A percentile compares a stretch with the other conserved stretches of the same genome.
phyloP scores from a whole-genome alignment of 352 stramenopile species.

The Phytophthora sojae region DNA sequence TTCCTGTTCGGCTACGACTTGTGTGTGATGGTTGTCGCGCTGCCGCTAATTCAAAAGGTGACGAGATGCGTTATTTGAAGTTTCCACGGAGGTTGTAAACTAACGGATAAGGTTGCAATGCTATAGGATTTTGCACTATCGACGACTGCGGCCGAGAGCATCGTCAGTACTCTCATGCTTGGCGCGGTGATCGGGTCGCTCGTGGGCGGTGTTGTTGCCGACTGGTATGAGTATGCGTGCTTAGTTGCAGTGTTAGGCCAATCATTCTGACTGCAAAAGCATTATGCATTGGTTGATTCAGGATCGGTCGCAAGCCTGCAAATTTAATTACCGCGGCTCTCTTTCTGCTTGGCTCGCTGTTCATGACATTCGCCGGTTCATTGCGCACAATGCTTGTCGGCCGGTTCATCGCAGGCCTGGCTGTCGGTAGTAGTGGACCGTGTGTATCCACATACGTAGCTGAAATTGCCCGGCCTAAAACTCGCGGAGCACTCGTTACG shows the following conservation, averaged over 20 bases:
- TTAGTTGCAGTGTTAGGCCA: neutral
- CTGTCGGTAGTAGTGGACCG: conserved; percentile 67
- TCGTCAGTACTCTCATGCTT: conserved; percentile 79
- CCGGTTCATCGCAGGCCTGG: conserved; percentile 69
- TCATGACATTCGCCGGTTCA: conserved; percentile 72
- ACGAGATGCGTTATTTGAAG: neutral
- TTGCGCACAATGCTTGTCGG: conserved; percentile 62
- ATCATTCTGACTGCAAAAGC: neutral
- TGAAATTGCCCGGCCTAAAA: conserved; percentile 69
- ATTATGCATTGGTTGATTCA: conserved; percentile 12
- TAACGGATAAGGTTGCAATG: neutral
- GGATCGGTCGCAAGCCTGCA: conserved; percentile 66
- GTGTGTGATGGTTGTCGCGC: conserved; percentile 78
- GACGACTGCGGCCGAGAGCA: conserved; percentile 51
- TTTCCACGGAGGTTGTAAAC: neutral
- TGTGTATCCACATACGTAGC: conserved; percentile 74
- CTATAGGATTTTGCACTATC: conserved; percentile 59
- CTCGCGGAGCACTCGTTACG: conserved; percentile 62
- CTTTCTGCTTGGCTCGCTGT: conserved; percentile 66
- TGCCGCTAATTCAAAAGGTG: conserved; percentile 71
- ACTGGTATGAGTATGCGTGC: conserved; percentile 39
- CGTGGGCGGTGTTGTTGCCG: conserved; percentile 55
- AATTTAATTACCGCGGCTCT: conserved; percentile 69
- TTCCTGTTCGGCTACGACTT: conserved; percentile 84
- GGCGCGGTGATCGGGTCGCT: conserved; percentile 73